These are phyloP conservation scores for Umbellularia californica DNA, from an alignment of 164 flowering plant species.

Conservation along the genomic window DNA sequence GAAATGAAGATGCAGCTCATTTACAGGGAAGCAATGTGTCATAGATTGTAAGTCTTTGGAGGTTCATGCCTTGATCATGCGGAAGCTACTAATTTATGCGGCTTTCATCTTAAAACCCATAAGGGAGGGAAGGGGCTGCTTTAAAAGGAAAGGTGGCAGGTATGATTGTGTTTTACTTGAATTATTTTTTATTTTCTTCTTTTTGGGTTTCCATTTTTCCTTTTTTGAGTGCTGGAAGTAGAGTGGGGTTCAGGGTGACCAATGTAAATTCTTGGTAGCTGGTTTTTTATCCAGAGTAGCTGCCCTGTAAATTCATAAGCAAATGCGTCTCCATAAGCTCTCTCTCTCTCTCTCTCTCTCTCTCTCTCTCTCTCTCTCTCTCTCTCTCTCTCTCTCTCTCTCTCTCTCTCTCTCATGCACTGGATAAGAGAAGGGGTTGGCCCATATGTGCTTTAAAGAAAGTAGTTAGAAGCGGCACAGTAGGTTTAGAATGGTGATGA, in stretches of 20 bases:
- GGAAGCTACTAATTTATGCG: constrained; percentile 23
- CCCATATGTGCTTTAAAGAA: too few relatives aligned
- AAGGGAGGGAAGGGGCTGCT: constrained; percentile 18
- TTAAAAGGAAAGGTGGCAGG: constrained; percentile 10
- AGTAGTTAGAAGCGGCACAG: too few relatives aligned
- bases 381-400: too few relatives aligned
- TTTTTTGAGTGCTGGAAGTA: constrained; percentile 19
- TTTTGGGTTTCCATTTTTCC: constrained; percentile 21
- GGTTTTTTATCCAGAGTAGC: constrained; percentile 34
- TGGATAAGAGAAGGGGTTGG: too few relatives aligned
- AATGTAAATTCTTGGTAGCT: constrained; percentile 62
- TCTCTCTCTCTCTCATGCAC: too few relatives aligned
- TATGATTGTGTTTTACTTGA: constrained; percentile 23
- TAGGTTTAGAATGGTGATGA: neutral
- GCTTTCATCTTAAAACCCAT: constrained; percentile 23
- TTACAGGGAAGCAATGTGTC: constrained; percentile 21
- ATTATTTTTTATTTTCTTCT: constrained; percentile 10
- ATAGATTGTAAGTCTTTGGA: constrained; percentile 25
- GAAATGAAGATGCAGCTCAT: constrained; percentile 53
- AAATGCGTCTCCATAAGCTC: constrained; percentile 17
- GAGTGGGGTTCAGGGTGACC: constrained; percentile 35
- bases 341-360: neutral
- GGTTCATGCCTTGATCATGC: constrained; percentile 11
- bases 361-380: too few relatives aligned
- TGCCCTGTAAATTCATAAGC: constrained; percentile 43